A percentile compares a stretch with the other conserved stretches of the same genome.
Evolutionary conservation across 345 rosid species (phyloP).

Genomic region (Heritiera littoralis): DNA sequence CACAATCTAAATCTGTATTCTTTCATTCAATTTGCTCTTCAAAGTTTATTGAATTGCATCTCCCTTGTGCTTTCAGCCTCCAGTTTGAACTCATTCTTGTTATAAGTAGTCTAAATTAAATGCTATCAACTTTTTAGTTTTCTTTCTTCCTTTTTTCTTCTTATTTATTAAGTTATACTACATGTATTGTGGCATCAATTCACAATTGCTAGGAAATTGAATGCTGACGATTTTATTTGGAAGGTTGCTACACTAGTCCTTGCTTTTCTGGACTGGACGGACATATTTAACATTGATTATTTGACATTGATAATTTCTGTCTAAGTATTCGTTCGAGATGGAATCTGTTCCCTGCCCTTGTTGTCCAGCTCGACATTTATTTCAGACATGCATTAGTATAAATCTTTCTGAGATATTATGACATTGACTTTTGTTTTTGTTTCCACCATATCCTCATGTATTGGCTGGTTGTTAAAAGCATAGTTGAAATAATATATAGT

Average conservation of each 20-base stretch:
- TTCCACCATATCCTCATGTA: background rate
- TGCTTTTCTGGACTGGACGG: background rate
- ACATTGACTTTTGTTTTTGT: background rate
- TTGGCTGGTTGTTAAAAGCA: background rate
- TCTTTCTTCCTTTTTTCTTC: background rate
- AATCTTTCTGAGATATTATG: background rate
- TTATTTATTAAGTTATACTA: background rate
- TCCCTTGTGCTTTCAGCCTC: background rate
- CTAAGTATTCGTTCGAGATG: background rate
- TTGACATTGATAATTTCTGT: conserved; percentile 3
- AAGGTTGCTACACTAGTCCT: background rate
- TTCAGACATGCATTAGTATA: background rate
- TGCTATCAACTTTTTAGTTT: background rate
- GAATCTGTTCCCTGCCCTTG: background rate
- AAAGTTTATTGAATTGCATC: background rate
- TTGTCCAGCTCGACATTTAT: background rate
- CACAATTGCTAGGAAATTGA: background rate
- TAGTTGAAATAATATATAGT: background rate
- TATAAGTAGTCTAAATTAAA: background rate
- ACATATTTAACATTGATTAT: background rate
- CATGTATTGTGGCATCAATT: background rate
- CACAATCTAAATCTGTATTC: background rate
- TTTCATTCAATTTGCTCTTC: background rate
- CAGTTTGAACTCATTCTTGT: background rate
- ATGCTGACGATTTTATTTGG: background rate